Evolutionary conservation across 805 yeast species (phyloP), one percentile per base, ranked within the genome.

Genomic region (Nakazawaea holstii): DNA sequence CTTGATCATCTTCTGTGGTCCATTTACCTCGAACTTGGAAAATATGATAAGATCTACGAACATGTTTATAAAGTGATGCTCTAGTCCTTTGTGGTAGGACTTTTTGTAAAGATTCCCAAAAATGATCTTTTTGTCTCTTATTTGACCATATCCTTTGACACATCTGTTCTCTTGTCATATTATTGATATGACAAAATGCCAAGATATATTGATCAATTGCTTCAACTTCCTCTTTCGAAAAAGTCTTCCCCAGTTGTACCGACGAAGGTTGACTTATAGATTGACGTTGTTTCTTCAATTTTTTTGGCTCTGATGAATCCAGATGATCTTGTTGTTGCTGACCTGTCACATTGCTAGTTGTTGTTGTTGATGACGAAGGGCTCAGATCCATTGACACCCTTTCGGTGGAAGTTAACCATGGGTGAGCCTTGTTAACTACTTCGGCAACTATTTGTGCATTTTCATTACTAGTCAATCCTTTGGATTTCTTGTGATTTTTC

Each of bases 61-160:
- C 95, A 61, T 92, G 98, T 62, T 92, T 92, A 67, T 92, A 92
- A 7, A 92, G 80, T 2, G 95, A 84, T 0, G 97, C 95, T 42
- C 96, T 73, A 0, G 96, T 82, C 60, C 98, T 74, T 54, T 84
- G 78, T 1, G 97, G 96, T 37, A 91, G 66, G 2, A 89, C 94
- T 43, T 77, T 76, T 39, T 90, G 84, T 20, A 92, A 69, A 20
- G 78, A 71, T 52, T 87, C 95, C 98, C 98, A 91, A 58, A 91
- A 89, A 54, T 78, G 83, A 64, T 92, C 97, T 66, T 87, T 89
- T 53, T 80, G 81, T 28, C 96, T 76, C 52, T 84, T 91, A 53
- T 82, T 80, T 6, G 89, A 70, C 98, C 98, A 91, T 17, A 91
- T 87, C 40, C 97, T 72, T 55, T 81, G 82, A 64, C 96, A 86